Evolutionary conservation across 257 asterid genomes (phyloP), one percentile per base, ranked within the genome.

Genomic region (Solanum sejunctum): DNA sequence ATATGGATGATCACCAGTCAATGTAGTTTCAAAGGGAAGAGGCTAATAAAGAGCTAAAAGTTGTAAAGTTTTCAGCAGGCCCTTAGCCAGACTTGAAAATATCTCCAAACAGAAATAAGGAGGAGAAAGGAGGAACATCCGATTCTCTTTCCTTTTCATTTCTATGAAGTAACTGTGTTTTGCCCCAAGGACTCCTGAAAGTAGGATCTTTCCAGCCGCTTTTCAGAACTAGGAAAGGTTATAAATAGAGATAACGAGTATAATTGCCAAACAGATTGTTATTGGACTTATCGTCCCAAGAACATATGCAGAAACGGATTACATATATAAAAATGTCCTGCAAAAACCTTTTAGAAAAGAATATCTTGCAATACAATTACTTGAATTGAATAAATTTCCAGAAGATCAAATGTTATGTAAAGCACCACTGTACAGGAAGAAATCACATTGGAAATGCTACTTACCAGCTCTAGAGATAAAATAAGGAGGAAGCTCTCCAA

Each of bases 401-500:
- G 82, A 49, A 77, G 63, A 21, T 77, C 61, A 51, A 77, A 77
- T 51, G 61, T 16, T 10, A 77, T 4, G 63, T 23, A 51, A 51
- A 26, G 82, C 23, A 78, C 64, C 26, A 26, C 64, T 78, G 49
- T 10, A 52, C 64, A 78, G 41, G 82, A 78, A 77, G 63, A 78
- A 52, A 26, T 78, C 82, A 10, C 64, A 26, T 26, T 16, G 82
- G 23, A 52, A 78, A 16, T 52, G 6, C 17, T 9, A 63, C 82
- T 78, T 83, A 85, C 90, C 90, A 52, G 90, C 90, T 80, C 88
- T 88, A 39, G 90, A 88, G 82, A 87, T 87, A 83, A 87, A 87
- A 84, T 87, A 87, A 32, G 90, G 90, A 78, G 90, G 90, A 82
- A 88, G 88, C 77, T 88, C 90, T 80, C 90, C 90, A 16, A 88